phyloP scores from a whole-genome alignment of 352 stramenopile species.

The Saprolegnia diclina region DNA sequence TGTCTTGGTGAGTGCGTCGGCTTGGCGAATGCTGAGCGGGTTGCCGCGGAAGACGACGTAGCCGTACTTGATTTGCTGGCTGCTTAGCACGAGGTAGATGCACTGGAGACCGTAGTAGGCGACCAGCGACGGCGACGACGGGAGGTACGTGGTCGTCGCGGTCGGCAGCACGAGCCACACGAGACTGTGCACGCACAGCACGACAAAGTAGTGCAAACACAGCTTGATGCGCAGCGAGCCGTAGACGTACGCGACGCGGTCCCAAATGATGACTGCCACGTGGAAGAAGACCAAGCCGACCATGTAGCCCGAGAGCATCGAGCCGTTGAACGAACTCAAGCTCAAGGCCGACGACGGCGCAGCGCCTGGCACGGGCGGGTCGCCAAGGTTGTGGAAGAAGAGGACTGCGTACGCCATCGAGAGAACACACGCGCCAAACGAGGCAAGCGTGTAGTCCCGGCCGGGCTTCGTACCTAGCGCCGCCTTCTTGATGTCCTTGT shows the following conservation, averaged over 20 bases:
- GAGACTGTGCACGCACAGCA: constrained; percentile 58
- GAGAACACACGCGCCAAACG: constrained; percentile 57
- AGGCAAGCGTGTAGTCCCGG: constrained; percentile 65
- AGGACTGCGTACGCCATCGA: constrained; percentile 65
- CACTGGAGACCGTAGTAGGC: constrained; percentile 80
- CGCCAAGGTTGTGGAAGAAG: constrained; percentile 69
- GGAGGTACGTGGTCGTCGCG: constrained; percentile 76
- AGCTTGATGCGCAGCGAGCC: constrained; percentile 70
- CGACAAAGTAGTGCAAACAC: constrained; percentile 68
- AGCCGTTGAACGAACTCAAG: constrained; percentile 38
- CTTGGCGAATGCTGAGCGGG: constrained; percentile 62
- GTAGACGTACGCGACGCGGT: constrained; percentile 75
- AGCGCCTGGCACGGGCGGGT: constrained; percentile 39
- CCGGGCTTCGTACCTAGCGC: constrained; percentile 74
- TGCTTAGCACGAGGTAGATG: constrained; percentile 64
- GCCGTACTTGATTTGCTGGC: constrained; percentile 78
- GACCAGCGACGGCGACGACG: constrained; percentile 57
- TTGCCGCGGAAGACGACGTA: constrained; percentile 80
- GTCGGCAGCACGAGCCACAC: constrained; percentile 71
- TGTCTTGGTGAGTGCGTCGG: constrained; percentile 48
- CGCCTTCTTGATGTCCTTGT: constrained; percentile 80
- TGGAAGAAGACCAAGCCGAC: constrained; percentile 78
- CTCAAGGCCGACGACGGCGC: constrained; percentile 34
- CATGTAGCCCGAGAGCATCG: constrained; percentile 80
- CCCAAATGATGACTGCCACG: constrained; percentile 79